Percentiles rank a stretch among this genome's conserved stretches.
Evolutionary conservation across 805 yeast genomes (phyloP).

Genomic region (Saturnispora serradocipensis): DNA sequence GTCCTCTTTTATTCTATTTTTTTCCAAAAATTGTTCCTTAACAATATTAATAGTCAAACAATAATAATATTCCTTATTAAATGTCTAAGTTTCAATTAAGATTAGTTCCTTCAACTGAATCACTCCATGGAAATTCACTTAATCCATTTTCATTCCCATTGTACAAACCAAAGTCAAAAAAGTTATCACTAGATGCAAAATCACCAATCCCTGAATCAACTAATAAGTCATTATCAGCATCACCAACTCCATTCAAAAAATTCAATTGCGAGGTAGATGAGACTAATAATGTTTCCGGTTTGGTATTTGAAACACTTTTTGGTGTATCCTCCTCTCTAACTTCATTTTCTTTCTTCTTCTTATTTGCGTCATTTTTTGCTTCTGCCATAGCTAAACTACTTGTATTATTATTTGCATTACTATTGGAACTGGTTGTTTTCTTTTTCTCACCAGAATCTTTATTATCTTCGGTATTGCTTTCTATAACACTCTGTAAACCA

Average conservation of each 20-base stretch:
- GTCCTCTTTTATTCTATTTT: background rate
- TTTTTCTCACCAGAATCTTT: background rate
- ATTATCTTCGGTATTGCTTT: background rate
- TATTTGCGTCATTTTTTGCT: background rate
- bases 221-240: slow-evolving; percentile 31
- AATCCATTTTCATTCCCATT: slow-evolving; percentile 28
- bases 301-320: background rate
- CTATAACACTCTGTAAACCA: slow-evolving; percentile 8
- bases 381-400: background rate
- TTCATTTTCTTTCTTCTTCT: background rate
- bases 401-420: background rate
- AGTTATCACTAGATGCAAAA: slow-evolving; percentile 26
- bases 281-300: background rate
- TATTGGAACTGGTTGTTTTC: background rate
- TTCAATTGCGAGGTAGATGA: background rate
- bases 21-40: background rate
- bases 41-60: background rate
- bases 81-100: background rate
- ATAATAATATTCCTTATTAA: background rate
- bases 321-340: background rate
- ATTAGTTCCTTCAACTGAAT: slow-evolving; percentile 27
- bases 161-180: slow-evolving; percentile 22
- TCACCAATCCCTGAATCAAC: slow-evolving; percentile 34
- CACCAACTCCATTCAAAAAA: slow-evolving; percentile 29
- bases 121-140: slow-evolving; percentile 29